Conservation (phyloP, 805 yeast genomes). For the Yarrowia deformans region DNA sequence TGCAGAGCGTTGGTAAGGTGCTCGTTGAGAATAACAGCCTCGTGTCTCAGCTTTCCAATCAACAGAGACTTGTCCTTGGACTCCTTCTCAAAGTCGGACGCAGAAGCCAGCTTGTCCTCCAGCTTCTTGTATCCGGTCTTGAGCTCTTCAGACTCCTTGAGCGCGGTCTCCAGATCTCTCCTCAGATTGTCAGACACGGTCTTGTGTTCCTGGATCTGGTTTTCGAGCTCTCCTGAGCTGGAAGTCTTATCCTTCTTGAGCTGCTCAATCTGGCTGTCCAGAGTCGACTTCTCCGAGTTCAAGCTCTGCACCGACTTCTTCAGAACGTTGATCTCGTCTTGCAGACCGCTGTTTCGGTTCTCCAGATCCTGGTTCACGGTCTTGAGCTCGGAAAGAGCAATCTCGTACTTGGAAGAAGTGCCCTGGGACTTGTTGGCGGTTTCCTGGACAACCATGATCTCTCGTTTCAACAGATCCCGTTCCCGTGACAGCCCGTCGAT, state of each 20-base stretch:
- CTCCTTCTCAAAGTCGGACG: constrained; percentile 58
- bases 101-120: constrained; percentile 49
- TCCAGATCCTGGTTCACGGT: constrained; percentile 7
- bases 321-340: constrained; percentile 7
- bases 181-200: constrained; percentile 42
- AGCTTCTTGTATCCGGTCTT: constrained; percentile 48
- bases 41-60: constrained; percentile 92
- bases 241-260: constrained; percentile 3
- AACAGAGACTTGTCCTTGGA: constrained; percentile 74
- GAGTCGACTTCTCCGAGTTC: neutral
- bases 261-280: neutral
- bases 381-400: constrained; percentile 48
- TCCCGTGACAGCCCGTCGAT: constrained; percentile 43
- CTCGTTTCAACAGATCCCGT: constrained; percentile 44
- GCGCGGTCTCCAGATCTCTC: constrained; percentile 42
- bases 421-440: constrained; percentile 28
- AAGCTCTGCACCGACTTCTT: constrained; percentile 1
- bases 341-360: constrained; percentile 9
- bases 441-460: constrained; percentile 39
- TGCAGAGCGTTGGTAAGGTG: constrained; percentile 93
- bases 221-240: constrained; percentile 20
- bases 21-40: constrained; percentile 90
- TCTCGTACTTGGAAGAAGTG: constrained; percentile 46
- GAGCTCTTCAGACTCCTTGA: constrained; percentile 44
- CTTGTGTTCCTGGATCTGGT: constrained; percentile 19